Conservation (phyloP, 345 rosid genomes). For the Noccaea bulbosa region DNA sequence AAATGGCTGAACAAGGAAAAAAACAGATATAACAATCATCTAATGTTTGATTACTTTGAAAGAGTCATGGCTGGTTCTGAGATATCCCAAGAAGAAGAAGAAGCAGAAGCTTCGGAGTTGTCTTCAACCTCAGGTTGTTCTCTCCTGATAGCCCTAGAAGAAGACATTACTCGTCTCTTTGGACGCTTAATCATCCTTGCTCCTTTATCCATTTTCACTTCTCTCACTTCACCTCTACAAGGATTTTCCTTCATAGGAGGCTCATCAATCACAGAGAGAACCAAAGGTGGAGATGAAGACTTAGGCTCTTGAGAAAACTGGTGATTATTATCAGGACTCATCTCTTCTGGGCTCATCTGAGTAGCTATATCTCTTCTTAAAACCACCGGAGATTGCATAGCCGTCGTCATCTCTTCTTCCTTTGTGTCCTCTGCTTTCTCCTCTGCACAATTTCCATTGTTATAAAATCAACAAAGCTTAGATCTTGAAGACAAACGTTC, state of each 20-base stretch:
- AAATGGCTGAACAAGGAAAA: slow-evolving; percentile 5
- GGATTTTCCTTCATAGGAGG: slow-evolving; percentile 36
- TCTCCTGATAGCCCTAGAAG: slow-evolving; percentile 49
- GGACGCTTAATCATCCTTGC: slow-evolving; percentile 64
- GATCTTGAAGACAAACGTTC: slow-evolving; percentile 16
- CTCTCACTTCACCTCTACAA: slow-evolving; percentile 67
- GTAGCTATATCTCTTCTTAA: slow-evolving; percentile 90
- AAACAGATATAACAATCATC: not conserved
- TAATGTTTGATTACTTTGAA: slow-evolving; percentile 55
- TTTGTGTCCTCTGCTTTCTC: slow-evolving; percentile 54
- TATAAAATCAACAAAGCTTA: slow-evolving; percentile 28
- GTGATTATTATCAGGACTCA: slow-evolving; percentile 31
- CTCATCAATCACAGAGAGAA: slow-evolving; percentile 51
- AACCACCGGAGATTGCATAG: slow-evolving; percentile 48
- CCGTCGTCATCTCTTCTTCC: slow-evolving; percentile 44
- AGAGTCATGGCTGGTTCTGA: slow-evolving; percentile 60
- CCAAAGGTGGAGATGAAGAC: slow-evolving; percentile 48
- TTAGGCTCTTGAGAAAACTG: slow-evolving; percentile 50
- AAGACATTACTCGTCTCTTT: slow-evolving; percentile 49
- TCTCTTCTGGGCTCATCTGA: slow-evolving; percentile 79
- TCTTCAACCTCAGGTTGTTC: slow-evolving; percentile 52
- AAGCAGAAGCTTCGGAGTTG: slow-evolving; percentile 43
- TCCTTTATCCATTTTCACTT: slow-evolving; percentile 77
- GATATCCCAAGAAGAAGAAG: slow-evolving; percentile 60
- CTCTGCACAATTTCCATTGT: slow-evolving; percentile 47